Evolutionary conservation across 331 rosid genomes (phyloP).

Genomic region (Phaseolus coccineus): DNA sequence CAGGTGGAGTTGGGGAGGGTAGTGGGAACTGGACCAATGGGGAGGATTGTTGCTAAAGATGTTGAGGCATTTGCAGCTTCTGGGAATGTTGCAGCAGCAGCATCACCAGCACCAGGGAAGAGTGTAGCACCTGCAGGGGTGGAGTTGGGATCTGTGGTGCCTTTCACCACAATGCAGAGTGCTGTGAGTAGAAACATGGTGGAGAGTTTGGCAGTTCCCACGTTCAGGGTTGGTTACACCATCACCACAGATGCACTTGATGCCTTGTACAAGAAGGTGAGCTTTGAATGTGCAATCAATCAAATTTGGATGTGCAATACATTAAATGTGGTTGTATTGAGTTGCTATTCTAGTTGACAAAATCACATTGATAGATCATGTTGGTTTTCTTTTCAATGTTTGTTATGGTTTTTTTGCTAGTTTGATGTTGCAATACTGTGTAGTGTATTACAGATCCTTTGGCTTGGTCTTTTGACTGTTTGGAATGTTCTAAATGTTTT

Average conservation of each 20-base stretch:
- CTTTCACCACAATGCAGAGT: slow-evolving; percentile 95
- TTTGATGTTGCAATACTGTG: not conserved
- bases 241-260: slow-evolving; percentile 85
- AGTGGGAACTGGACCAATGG: slow-evolving; percentile 83
- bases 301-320: not conserved
- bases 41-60: slow-evolving; percentile 95
- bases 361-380: not conserved
- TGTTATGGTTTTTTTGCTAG: not conserved
- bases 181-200: slow-evolving; percentile 96
- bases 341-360: not conserved
- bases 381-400: slow-evolving; percentile 2
- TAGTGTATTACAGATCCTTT: not conserved
- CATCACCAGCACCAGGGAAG: not conserved
- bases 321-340: not conserved
- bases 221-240: slow-evolving; percentile 95
- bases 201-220: slow-evolving; percentile 82
- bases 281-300: not conserved
- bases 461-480: slow-evolving; percentile 6
- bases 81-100: not conserved
- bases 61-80: slow-evolving; percentile 77
- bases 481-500: slow-evolving; percentile 11
- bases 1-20: slow-evolving; percentile 67
- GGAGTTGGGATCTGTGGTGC: slow-evolving; percentile 85
- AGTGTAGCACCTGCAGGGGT: slow-evolving; percentile 46
- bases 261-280: slow-evolving; percentile 93